Conservation (phyloP, 805 yeast species). For the Dipodascopsis tothii region DNA sequence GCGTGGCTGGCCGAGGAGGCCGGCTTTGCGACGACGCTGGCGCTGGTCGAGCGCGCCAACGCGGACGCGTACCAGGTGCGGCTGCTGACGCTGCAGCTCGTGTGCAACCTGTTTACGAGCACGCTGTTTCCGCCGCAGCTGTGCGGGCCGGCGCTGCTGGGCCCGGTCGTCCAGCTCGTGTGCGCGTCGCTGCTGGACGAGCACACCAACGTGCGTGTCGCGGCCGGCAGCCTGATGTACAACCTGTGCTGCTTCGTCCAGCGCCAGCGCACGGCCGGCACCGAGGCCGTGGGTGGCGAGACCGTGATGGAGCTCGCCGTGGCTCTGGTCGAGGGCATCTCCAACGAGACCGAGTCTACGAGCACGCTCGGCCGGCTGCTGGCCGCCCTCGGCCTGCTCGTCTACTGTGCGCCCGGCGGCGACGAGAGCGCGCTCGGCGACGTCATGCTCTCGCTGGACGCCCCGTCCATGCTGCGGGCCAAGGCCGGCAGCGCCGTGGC, state of each 20-base stretch:
- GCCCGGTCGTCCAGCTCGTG: slow-evolving; percentile 8
- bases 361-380: slow-evolving; percentile 15
- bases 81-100: slow-evolving; percentile 23
- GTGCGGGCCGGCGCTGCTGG: slow-evolving; percentile 7
- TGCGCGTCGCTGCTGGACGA: slow-evolving; percentile 14
- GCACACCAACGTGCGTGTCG: slow-evolving; percentile 21
- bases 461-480: slow-evolving; percentile 4
- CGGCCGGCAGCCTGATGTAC: slow-evolving; percentile 23
- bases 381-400: slow-evolving; percentile 17
- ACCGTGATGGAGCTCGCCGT: slow-evolving; percentile 17
- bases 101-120: slow-evolving; percentile 20
- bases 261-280: slow-evolving; percentile 3
- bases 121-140: slow-evolving; percentile 14
- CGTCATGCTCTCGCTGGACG: slow-evolving; percentile 13
- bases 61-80: slow-evolving; percentile 16
- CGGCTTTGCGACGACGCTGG: slow-evolving; percentile 8
- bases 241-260: slow-evolving; percentile 18
- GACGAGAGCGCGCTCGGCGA: slow-evolving; percentile 7
- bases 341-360: slow-evolving; percentile 17
- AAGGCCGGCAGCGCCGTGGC: slow-evolving; percentile 4
- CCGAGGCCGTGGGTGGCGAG: slow-evolving; percentile 10
- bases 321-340: slow-evolving; percentile 22
- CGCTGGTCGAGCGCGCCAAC: slow-evolving; percentile 9
- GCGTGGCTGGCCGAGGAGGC: slow-evolving; percentile 25
- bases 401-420: slow-evolving; percentile 18